A percentile compares a stretch with the other conserved stretches of the same genome.
These are phyloP conservation scores for Abrus precatorius DNA, from an alignment of 306 rosid genomes.

Conservation along the genomic window DNA sequence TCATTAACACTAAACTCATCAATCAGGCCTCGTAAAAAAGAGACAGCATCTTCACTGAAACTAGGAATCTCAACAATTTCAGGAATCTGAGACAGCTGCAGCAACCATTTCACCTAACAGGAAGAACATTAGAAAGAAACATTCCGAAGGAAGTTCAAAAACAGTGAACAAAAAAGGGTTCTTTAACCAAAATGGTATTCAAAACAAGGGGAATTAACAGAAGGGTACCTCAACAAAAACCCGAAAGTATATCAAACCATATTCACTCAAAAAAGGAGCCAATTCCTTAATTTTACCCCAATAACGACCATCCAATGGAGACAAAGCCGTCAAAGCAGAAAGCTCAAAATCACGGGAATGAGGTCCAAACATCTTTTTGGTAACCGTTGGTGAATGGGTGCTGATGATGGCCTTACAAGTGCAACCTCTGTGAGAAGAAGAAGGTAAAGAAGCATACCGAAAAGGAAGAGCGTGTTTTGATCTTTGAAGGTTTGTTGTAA, in stretches of 20 bases:
- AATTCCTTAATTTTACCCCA: slow-evolving; percentile 72
- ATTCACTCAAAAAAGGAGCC: slow-evolving; percentile 69
- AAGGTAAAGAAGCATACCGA: slow-evolving; percentile 29
- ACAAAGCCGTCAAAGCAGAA: slow-evolving; percentile 70
- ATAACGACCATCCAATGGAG: slow-evolving; percentile 85
- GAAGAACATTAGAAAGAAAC: not conserved
- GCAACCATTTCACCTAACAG: slow-evolving; percentile 80
- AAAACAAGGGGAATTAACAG: not conserved
- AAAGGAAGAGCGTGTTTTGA: not conserved
- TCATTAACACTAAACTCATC: slow-evolving; percentile 64
- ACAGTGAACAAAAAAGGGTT: not conserved
- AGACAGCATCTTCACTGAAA: slow-evolving; percentile 69
- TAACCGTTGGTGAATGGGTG: slow-evolving; percentile 12
- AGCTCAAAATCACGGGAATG: slow-evolving; percentile 52
- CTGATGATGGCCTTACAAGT: slow-evolving; percentile 45
- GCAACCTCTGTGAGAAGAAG: slow-evolving; percentile 39
- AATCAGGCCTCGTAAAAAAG: slow-evolving; percentile 67
- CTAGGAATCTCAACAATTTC: slow-evolving; percentile 76
- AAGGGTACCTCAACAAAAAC: slow-evolving; percentile 71
- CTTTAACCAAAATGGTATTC: slow-evolving; percentile 6
- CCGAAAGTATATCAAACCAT: slow-evolving; percentile 67
- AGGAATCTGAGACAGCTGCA: slow-evolving; percentile 75
- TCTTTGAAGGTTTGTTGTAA: slow-evolving; percentile 16
- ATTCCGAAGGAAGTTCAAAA: not conserved
- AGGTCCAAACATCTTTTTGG: slow-evolving; percentile 21